phyloP scores from a whole-genome alignment of 345 rosid genomes.

The Viola odorata region DNA sequence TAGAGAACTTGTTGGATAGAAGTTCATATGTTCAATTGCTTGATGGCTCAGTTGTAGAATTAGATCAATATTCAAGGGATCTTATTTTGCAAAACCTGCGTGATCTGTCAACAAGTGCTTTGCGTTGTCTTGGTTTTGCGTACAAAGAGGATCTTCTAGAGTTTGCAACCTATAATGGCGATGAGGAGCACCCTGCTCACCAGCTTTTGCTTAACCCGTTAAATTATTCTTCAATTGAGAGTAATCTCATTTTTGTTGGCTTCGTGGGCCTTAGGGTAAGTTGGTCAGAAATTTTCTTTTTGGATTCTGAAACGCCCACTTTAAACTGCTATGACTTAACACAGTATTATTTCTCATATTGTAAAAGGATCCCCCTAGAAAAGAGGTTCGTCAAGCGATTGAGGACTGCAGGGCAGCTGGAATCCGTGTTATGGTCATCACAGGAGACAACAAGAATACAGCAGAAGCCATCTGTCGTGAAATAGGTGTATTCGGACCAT shows the following conservation, averaged over 20 bases:
- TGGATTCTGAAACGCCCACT: not conserved
- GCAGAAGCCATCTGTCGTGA: conserved; percentile 95
- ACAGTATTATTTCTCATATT: conserved; percentile 6
- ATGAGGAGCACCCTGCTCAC: conserved; percentile 90
- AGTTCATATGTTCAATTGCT: conserved; percentile 64
- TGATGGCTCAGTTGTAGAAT: conserved; percentile 58
- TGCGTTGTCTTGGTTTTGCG: conserved; percentile 87
- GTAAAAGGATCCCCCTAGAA: conserved; percentile 89
- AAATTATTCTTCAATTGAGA: conserved; percentile 75
- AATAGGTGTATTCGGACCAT: conserved; percentile 78
- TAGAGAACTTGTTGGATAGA: conserved; percentile 83
- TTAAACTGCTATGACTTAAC: conserved; percentile 1
- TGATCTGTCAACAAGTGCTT: conserved; percentile 72
- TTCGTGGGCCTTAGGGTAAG: conserved; percentile 85
- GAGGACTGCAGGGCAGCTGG: conserved; percentile 97
- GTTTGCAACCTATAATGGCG: conserved; percentile 73
- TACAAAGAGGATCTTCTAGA: conserved; percentile 48
- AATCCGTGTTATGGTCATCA: conserved; percentile 93
- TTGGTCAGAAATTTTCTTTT: not conserved
- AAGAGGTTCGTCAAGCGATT: conserved; percentile 89
- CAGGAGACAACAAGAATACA: conserved; percentile 91
- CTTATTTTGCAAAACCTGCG: conserved; percentile 53
- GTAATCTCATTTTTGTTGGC: conserved; percentile 69
- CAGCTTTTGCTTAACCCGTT: conserved; percentile 66
- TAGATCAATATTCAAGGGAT: conserved; percentile 56